phyloP scores from a whole-genome alignment of 177 flowering plant genomes.

The Vitis hybrid region DNA sequence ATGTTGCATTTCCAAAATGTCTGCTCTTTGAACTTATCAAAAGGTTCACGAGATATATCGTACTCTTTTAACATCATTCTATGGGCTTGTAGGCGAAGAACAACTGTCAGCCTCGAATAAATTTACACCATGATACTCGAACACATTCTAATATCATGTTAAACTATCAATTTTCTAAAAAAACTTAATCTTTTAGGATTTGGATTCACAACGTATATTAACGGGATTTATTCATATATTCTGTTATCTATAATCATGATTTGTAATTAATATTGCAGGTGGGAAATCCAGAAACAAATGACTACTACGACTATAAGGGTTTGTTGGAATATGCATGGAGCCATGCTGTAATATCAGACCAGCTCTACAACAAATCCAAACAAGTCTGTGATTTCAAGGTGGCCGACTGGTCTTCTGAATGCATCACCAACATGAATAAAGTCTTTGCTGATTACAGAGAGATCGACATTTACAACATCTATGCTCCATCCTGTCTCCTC shows the following conservation, averaged over 20 bases:
- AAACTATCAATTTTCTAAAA: background rate
- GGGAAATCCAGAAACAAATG: constrained; percentile 72
- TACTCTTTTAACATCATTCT: no score
- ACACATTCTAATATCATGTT: no score
- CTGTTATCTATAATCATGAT: no score
- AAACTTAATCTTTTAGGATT: background rate
- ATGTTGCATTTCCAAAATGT: no score
- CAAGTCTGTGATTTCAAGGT: constrained; percentile 50
- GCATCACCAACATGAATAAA: constrained; percentile 30
- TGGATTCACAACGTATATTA: no score
- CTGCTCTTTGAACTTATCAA: no score
- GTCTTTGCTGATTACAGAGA: constrained; percentile 34
- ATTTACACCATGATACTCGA: no score
- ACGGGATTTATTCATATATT: no score
- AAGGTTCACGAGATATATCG: no score
- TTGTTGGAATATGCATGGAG: constrained; percentile 72
- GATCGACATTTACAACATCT: constrained; percentile 73
- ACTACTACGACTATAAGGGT: constrained; percentile 50
- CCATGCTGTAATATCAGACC: constrained; percentile 61
- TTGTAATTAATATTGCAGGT: constrained; percentile 33
- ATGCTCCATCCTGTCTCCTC: constrained; percentile 50
- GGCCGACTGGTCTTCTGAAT: constrained; percentile 36
- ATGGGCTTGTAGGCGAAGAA: no score
- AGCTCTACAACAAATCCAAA: constrained; percentile 31
- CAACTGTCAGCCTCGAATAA: no score